Base-by-base conservation (phyloP, 225 moss, liverwort and hornwort genomes). In the Sphagnum contortum region DNA sequence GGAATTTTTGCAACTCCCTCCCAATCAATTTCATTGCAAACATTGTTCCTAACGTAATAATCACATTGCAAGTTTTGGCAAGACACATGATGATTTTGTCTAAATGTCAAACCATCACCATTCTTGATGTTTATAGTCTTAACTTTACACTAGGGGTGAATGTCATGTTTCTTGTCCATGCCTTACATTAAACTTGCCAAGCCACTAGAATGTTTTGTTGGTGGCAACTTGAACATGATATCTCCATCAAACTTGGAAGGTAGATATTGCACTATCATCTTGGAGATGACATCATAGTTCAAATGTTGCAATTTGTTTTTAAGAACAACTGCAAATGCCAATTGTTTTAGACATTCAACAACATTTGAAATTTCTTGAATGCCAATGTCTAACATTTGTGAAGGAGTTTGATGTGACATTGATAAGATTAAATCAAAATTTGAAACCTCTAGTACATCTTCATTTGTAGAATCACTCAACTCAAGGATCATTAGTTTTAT, bases 101-200 rank as follows among this genome's bases (percentile, higher is more conserved):
- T 48, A 29, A 64, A 64, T 11, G 10, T 50, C 14, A 64, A 64
- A 6, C n/a, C 10, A 4, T 12, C 5, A 6, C 51, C 64, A 44
- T 64, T 64, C 4, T 64, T 48, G 51, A 50, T 11, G 50, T 64
- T n/a, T 6, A 4, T 50, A n/a, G 64, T 64, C 51, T 64, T 51
- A 3, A 13, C 29, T 14, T 51, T 64, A 9, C 64, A 64, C 62
- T 3, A 62, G 5, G 11, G 48, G 12, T 62, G 62, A n/a, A 6
- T 48, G 48, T 62, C 62, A 6, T 62, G 62, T n/a, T 62, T 62
- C 3, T 49, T 48, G 47, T 62, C 62, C 62, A 62, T 62, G 4
- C 62, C 62, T 4, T 8, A 0, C 49, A 62, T 48, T 3, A 62
- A 4, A 4, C 62, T 4, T 6, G 2, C 62, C 47, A 62, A 4